Conservation (phyloP, 768 basidiomycete species). For the Lactifluus piperatus region DNA sequence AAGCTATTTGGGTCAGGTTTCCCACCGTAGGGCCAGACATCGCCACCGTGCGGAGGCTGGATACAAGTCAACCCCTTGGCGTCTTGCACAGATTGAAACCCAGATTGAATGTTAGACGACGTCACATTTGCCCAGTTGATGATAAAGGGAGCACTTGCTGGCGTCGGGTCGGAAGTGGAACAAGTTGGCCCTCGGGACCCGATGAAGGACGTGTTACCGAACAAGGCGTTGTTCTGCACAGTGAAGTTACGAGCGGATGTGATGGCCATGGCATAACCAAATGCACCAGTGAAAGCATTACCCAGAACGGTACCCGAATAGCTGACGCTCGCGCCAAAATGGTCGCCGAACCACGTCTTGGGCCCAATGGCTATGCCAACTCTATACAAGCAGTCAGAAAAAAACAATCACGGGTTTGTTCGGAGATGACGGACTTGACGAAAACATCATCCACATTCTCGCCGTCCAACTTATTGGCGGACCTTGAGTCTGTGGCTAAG, state of each 20-base stretch:
- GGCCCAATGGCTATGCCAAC: constrained; percentile 79
- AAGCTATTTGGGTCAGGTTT: constrained; percentile 32
- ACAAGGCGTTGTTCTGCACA: constrained; percentile 48
- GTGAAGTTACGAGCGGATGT: constrained; percentile 59
- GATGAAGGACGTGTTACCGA: constrained; percentile 69
- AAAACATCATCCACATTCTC: constrained; percentile 50
- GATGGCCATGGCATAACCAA: constrained; percentile 66
- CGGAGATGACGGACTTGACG: constrained; percentile 48
- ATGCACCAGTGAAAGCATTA: constrained; percentile 57
- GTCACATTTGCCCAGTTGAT: constrained; percentile 37
- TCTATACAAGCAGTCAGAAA: constrained; percentile 29
- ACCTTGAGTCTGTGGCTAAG: constrained; percentile 43
- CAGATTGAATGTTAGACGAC: constrained; percentile 38
- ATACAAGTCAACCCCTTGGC: constrained; percentile 59
- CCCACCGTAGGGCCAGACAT: constrained; percentile 64
- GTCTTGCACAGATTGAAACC: constrained; percentile 44
- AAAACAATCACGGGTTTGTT: background rate
- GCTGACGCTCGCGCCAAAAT: constrained; percentile 46
- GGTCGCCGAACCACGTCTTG: constrained; percentile 61
- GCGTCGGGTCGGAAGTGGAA: constrained; percentile 38
- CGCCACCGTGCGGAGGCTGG: constrained; percentile 54
- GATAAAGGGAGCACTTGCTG: constrained; percentile 51
- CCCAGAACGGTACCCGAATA: constrained; percentile 43
- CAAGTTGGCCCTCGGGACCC: constrained; percentile 62
- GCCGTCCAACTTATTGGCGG: constrained; percentile 39